phyloP scores from a whole-genome alignment of 192 early-diverging fungal species.

The Backusella liffmaniae region DNA sequence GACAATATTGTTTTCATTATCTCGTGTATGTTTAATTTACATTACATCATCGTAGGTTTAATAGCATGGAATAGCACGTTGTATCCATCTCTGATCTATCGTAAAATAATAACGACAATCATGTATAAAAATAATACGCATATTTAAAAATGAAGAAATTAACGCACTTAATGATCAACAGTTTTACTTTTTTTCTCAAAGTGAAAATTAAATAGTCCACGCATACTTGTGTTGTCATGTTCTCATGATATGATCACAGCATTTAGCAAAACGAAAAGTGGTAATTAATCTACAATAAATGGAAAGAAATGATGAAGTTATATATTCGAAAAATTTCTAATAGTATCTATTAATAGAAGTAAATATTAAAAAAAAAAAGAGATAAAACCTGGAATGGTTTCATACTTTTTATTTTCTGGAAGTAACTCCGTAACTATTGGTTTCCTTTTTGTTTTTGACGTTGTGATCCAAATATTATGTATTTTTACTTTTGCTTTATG shows the following conservation, averaged over 20 bases:
- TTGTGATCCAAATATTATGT: neutral
- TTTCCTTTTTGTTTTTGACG: neutral
- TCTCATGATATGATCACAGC: neutral
- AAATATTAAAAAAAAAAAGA: neutral
- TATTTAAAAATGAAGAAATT: neutral
- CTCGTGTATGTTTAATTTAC: too few species aligned
- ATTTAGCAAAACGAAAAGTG: too few species aligned
- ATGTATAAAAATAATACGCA: neutral
- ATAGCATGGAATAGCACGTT: neutral
- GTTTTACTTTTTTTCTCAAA: neutral
- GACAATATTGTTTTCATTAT: too few species aligned
- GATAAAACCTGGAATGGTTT: neutral
- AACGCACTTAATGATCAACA: neutral
- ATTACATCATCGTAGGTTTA: too few species aligned
- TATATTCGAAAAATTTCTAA: neutral
- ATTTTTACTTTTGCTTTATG: neutral
- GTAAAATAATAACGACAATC: neutral
- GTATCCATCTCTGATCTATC: neutral
- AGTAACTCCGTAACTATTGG: neutral
- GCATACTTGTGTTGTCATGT: neutral
- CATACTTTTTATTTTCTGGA: neutral
- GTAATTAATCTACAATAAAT: too few species aligned
- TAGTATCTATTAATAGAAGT: neutral
- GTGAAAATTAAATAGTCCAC: neutral
- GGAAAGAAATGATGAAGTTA: neutral